Percentiles rank a stretch among this genome's conserved stretches.
Evolutionary conservation across 1,139 yeast genomes (phyloP).

Genomic region (Starmera stellimalicola): DNA sequence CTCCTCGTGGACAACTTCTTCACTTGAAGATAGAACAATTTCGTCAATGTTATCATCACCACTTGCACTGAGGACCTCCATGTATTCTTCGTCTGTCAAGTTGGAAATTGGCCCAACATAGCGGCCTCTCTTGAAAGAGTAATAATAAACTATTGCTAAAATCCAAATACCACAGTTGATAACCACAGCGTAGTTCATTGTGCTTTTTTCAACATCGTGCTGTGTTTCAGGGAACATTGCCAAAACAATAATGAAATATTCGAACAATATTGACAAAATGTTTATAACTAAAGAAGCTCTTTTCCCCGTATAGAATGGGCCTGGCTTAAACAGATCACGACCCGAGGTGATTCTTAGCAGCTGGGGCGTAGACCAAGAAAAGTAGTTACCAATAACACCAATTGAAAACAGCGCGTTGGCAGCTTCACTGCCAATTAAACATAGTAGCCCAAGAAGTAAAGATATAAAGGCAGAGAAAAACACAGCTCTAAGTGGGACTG

Average conservation of each 20-base stretch:
- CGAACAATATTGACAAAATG: constrained; percentile 20
- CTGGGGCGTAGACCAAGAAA: constrained; percentile 50
- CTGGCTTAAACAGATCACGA: constrained; percentile 44
- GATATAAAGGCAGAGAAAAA: constrained; percentile 38
- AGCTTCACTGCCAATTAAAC: constrained; percentile 47
- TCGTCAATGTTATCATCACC: constrained; percentile 3
- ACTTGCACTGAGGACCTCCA: constrained; percentile 3
- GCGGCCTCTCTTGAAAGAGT: constrained; percentile 28
- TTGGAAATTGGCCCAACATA: constrained; percentile 1
- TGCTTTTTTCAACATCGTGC: constrained; percentile 26
- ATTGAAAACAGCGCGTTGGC: constrained; percentile 48
- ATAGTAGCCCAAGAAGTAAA: constrained; percentile 40
- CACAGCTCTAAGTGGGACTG: constrained; percentile 51
- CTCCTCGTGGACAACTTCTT: no score
- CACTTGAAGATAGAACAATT: neutral
- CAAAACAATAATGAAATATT: constrained; percentile 32
- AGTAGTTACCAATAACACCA: constrained; percentile 44
- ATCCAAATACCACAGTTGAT: constrained; percentile 42
- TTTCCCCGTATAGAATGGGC: constrained; percentile 53
- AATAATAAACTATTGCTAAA: constrained; percentile 35
- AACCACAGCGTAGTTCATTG: constrained; percentile 56
- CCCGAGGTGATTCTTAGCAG: constrained; percentile 36
- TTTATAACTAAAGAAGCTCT: constrained; percentile 34
- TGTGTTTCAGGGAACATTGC: constrained; percentile 41
- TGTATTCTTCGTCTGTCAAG: constrained; percentile 1